phyloP scores from a whole-genome alignment of 495 filamentous ascomycete species.

The Extremus antarcticus region DNA sequence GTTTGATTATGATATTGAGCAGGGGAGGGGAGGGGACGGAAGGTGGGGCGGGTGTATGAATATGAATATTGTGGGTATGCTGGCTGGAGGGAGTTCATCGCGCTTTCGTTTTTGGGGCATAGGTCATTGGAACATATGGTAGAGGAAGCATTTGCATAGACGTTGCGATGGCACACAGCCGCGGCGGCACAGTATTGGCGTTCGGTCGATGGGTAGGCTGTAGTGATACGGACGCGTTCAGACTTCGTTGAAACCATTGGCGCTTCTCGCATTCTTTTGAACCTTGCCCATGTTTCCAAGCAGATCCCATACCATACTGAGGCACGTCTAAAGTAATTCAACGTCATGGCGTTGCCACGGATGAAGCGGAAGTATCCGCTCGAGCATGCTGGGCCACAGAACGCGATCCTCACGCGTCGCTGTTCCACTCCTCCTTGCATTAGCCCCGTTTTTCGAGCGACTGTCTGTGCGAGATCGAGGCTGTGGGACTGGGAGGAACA shows the following conservation, averaged over 20 bases:
- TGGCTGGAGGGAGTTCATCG: no score
- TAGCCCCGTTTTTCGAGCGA: background rate
- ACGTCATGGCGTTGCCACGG: no score
- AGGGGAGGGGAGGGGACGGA: background rate
- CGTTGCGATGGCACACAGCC: background rate
- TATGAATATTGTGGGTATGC: no score
- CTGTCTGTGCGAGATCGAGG: background rate
- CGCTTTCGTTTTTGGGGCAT: no score
- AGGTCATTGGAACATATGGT: no score
- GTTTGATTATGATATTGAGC: slow-evolving; percentile 25
- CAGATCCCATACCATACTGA: background rate
- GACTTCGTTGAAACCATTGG: no score
- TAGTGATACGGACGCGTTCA: background rate
- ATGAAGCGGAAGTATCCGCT: no score
- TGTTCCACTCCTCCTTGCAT: background rate
- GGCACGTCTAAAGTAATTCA: no score
- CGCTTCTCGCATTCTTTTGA: no score
- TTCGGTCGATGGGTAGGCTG: background rate
- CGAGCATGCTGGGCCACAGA: no score
- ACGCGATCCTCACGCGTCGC: no score
- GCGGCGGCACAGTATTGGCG: background rate
- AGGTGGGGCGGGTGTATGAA: background rate
- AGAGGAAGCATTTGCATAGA: background rate
- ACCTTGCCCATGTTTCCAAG: no score
- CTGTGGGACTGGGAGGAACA: background rate